Percentiles rank a stretch among this genome's conserved stretches.
These are phyloP conservation scores for Phalaenopsis aphrodite DNA, from an alignment of 106 monocot genomes.

Conservation along the genomic window DNA sequence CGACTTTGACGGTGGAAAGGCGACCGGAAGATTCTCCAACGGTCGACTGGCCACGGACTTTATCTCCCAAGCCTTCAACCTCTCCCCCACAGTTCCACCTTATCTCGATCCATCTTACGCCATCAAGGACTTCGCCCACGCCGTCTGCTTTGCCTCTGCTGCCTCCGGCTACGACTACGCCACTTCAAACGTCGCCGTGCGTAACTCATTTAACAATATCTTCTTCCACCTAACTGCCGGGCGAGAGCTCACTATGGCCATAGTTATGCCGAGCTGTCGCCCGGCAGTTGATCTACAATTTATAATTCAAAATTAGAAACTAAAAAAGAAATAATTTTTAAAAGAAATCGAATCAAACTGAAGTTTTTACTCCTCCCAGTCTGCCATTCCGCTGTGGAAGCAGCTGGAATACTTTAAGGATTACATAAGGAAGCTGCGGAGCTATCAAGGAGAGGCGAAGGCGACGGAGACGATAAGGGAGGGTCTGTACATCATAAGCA, in stretches of 20 bases:
- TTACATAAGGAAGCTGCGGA: conserved; percentile 23
- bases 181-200: conserved; percentile 44
- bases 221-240: too few species aligned
- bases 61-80: conserved; percentile 49
- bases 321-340: too few species aligned
- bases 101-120: conserved; percentile 37
- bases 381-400: conserved; percentile 64
- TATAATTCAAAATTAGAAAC: too few species aligned
- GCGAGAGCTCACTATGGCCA: too few species aligned
- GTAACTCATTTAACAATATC: not conserved
- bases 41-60: conserved; percentile 54
- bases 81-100: conserved; percentile 31
- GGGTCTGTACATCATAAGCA: conserved; percentile 65
- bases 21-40: conserved; percentile 56
- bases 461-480: conserved; percentile 29
- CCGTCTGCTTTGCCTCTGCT: conserved; percentile 63
- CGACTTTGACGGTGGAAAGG: conserved; percentile 33
- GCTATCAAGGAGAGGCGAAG: conserved; percentile 21
- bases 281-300: too few species aligned
- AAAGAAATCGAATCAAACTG: too few species aligned
- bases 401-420: conserved; percentile 73
- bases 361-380: conserved; percentile 14
- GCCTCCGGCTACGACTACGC: conserved; percentile 48
- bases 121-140: conserved; percentile 36
- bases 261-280: too few species aligned